Conservation (phyloP, 805 yeast genomes). For the Candida ficus region DNA sequence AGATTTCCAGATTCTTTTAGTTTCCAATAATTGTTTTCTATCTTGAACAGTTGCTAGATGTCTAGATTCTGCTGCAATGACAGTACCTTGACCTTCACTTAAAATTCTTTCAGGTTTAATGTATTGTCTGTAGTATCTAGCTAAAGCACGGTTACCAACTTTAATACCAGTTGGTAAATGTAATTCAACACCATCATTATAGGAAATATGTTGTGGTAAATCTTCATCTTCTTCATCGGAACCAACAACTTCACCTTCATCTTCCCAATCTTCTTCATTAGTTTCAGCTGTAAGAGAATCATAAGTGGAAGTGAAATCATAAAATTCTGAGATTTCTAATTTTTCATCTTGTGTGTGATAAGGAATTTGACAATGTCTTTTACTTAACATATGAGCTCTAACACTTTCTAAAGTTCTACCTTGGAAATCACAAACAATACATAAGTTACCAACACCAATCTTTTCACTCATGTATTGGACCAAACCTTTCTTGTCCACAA, state of each 20-base stretch:
- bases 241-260: constrained; percentile 31
- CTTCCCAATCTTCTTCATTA: constrained; percentile 30
- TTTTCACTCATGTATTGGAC: constrained; percentile 81
- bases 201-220: constrained; percentile 38
- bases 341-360: constrained; percentile 82
- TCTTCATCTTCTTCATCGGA: constrained; percentile 31
- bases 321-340: constrained; percentile 84
- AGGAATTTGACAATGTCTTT: constrained; percentile 86
- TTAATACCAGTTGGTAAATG: constrained; percentile 78
- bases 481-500: constrained; percentile 69
- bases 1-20: constrained; percentile 68
- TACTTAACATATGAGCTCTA: constrained; percentile 84
- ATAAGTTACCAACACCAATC: constrained; percentile 86
- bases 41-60: constrained; percentile 32
- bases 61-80: constrained; percentile 80
- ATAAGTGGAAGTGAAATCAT: constrained; percentile 81
- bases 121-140: constrained; percentile 74
- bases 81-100: constrained; percentile 78
- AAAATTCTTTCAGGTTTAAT: constrained; percentile 50
- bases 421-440: constrained; percentile 79
- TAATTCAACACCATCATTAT: constrained; percentile 62
- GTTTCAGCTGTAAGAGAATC: constrained; percentile 25
- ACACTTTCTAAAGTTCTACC: constrained; percentile 82
- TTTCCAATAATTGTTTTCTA: constrained; percentile 41
- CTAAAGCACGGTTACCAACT: constrained; percentile 82